Conservation (phyloP, 495 filamentous ascomycete species). For the Articulospora tetracladia region DNA sequence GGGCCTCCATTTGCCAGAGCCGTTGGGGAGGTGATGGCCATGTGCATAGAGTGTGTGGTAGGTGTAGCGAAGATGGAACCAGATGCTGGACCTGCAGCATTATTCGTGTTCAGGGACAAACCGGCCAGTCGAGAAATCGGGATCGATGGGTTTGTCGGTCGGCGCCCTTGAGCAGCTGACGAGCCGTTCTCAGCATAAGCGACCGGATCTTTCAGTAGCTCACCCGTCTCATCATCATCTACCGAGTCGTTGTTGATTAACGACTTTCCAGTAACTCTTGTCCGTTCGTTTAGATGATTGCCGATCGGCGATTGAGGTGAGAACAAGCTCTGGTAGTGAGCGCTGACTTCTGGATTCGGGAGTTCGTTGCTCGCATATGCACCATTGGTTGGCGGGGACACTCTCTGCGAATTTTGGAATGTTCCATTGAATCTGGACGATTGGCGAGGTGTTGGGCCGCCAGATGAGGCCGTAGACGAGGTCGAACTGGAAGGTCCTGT, state of each 20-base stretch:
- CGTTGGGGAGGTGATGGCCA: conserved; percentile 58
- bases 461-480: conserved; percentile 49
- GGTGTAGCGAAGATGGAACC: conserved; percentile 19
- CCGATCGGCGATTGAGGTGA: conserved; percentile 81
- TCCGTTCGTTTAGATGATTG: conserved; percentile 65
- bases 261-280: conserved; percentile 72
- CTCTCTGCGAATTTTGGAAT: conserved; percentile 68
- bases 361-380: conserved; percentile 55
- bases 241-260: conserved; percentile 78
- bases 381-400: conserved; percentile 59
- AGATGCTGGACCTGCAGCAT: conserved; percentile 28
- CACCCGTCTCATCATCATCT: conserved; percentile 80
- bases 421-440: conserved; percentile 74
- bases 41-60: conserved; percentile 29
- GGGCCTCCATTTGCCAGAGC: conserved; percentile 39
- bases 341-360: conserved; percentile 53
- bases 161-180: conserved; percentile 48
- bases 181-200: conserved; percentile 79
- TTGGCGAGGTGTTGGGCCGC: conserved; percentile 57
- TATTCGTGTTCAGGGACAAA: conserved; percentile 68
- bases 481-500: conserved; percentile 40
- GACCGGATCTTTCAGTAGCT: conserved; percentile 78
- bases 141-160: conserved; percentile 71
- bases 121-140: conserved; percentile 67
- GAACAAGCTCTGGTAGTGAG: conserved; percentile 71